Evolutionary conservation across 2,329 filamentous ascomycete species (phyloP), one percentile per base, ranked within the genome.

Genomic region (Epichloe sp.): DNA sequence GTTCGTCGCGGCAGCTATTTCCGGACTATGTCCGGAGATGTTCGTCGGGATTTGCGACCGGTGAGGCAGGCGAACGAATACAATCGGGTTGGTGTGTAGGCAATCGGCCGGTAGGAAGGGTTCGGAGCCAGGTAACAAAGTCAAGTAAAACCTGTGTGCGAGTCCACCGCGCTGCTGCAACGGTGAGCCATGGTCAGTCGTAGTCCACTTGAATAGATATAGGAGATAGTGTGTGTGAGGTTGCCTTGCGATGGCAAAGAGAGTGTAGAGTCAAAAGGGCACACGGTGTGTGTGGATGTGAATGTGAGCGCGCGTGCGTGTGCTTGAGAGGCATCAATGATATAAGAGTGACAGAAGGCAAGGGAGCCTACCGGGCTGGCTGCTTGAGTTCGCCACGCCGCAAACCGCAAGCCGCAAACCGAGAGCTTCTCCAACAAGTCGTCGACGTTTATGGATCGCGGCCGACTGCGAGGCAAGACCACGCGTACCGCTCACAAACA

Each of bases 401-500:
- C 7, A 26, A 26, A 26, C 23, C 23, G 21, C 21, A 21, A 21
- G 1, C 58, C 49, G n/a, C 34, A 38, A 21, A 31, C 12, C 8
- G 19, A 31, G 10, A 2, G 12, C 43, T 34, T 31, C 35, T 7
- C 17, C 42, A 43, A 46, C 35, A 26, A 41, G 48, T 46, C 21
- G 36, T 35, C 7, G 48, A 59, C 52, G 50, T 54, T n/a, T 11
- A 47, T 42, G 44, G 49, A 56, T 53, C 51, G 54, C 58, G 55
- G 55, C 34, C 47, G 19, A 49, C 26, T 31, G 8, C 26, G 48
- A 51, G 42, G 42, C 45, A 53, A 56, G 57, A 59, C 64, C 62
- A 62, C 62, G 63, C 58, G 60, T 66, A 56, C 59, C 63, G 23
- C 23, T 26, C 23, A 26, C 23, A 26, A 8, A 26, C 23, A 26